Evolutionary conservation across 306 rosid species (phyloP), one percentile per base, ranked within the genome.

Genomic region (Corylus avellana): DNA sequence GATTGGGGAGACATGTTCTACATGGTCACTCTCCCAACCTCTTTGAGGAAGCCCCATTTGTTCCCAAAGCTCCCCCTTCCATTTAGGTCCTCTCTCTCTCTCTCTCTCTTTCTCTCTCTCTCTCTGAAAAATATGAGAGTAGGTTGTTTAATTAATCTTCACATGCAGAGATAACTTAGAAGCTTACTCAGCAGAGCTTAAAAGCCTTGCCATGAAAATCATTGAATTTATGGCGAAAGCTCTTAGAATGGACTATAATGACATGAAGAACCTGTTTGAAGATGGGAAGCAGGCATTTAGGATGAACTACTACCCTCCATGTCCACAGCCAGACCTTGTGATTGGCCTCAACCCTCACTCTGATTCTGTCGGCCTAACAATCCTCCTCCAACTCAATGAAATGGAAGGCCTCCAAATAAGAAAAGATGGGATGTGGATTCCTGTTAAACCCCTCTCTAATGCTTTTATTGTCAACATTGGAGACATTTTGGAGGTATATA

Each of bases 241-340:
- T 61, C 49, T 82, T 35, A 62, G 53, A 27, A 72, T 85, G 84
- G 74, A 85, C 2, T 12, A 48, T 8, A 11, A 56, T 3, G 79
- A 78, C 6, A 85, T 82, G 79, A 75, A 42, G 6, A 72, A 76
- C 22, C 22, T 85, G 51, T 75, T 81, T 70, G 84, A 68, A 12
- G 81, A 82, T 37, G 86, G 88, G 51, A 5, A 11, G 18, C 76
- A 80, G 3, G 25, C 55, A 22, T 53, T 83, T 64, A 83, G 89
- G 25, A 82, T 86, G 77, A 86, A 86, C 48, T 86, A 76, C 56
- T 82, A 86, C 77, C 84, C 89, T 53, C 89, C 87, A 55, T 86
- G 89, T 70, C 84, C 84, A 4, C 81, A 83, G 20, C 85, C 89
- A 8, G 85, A 86, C 18, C 57, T 74, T 42, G 90, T 53, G 1